phyloP scores from a whole-genome alignment of 208 protist species.

The Spongospora subterranea region DNA sequence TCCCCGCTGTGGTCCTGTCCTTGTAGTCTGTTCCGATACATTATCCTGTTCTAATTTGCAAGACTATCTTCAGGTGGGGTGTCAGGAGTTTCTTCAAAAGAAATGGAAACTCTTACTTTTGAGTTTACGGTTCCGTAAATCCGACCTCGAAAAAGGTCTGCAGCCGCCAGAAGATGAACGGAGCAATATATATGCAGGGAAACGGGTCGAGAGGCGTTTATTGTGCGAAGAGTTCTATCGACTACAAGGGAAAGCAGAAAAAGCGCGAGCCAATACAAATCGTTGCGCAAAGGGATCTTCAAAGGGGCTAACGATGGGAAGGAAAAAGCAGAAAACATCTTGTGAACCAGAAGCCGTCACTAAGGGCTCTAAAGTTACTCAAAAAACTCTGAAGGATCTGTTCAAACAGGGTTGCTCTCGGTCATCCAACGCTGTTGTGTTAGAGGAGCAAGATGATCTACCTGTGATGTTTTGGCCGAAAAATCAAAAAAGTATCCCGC shows the following conservation, averaged over 20 bases:
- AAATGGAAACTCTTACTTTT: background rate
- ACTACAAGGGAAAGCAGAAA: too few relatives aligned
- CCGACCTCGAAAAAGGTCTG: background rate
- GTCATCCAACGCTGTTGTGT: background rate
- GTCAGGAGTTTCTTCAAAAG: background rate
- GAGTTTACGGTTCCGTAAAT: background rate
- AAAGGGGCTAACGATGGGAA: too few relatives aligned
- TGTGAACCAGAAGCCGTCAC: background rate
- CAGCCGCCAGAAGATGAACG: background rate
- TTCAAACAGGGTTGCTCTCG: too few relatives aligned
- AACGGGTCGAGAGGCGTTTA: background rate
- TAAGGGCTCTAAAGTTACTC: background rate
- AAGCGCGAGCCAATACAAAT: too few relatives aligned
- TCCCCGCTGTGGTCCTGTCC: background rate
- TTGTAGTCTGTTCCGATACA: background rate
- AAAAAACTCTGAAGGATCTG: too few relatives aligned
- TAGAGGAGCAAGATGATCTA: slow-evolving; percentile 21
- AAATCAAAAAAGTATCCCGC: background rate
- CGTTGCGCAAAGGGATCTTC: background rate
- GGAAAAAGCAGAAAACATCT: too few relatives aligned
- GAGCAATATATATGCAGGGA: background rate
- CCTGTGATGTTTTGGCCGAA: slow-evolving; percentile 2
- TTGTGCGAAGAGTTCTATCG: background rate
- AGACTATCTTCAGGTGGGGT: background rate
- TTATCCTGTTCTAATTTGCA: background rate